Conservation (phyloP, 352 stramenopile genomes). For the Phytopythium ostracodes region DNA sequence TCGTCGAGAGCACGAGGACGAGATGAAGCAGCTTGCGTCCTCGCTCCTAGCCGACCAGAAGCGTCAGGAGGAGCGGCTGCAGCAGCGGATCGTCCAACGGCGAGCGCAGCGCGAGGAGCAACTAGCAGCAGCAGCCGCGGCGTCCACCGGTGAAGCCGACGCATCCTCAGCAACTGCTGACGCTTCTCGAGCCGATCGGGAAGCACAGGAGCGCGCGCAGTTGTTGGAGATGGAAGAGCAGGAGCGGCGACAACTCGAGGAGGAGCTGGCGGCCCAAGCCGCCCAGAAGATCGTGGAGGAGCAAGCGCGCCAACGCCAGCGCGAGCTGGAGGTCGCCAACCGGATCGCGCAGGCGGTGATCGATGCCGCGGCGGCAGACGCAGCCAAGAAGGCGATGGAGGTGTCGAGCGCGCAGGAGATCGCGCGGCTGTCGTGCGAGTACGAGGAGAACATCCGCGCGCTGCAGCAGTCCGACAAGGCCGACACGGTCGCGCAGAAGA, state of each 20-base stretch:
- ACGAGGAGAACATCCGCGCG: constrained; percentile 55
- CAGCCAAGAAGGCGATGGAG: constrained; percentile 38
- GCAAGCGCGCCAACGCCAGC: constrained; percentile 38
- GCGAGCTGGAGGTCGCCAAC: constrained; percentile 38
- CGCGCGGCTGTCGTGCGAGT: constrained; percentile 58
- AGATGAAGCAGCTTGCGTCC: constrained; percentile 33
- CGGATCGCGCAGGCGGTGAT: constrained; percentile 34
- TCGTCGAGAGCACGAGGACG: constrained; percentile 53
- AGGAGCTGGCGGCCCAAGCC: constrained; percentile 23
- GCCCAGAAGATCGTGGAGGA: constrained; percentile 48
- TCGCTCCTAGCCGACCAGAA: constrained; percentile 53
- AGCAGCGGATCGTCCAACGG: constrained; percentile 53
- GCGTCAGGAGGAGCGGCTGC: constrained; percentile 60
- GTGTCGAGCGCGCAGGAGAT: constrained; percentile 39
- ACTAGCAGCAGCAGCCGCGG: constrained; percentile 5
- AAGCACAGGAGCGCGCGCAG: constrained; percentile 17
- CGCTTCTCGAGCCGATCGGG: background rate
- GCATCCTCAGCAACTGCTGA: background rate
- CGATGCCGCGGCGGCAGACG: constrained; percentile 29
- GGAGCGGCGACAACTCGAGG: constrained; percentile 14
- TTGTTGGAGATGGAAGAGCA: constrained; percentile 26
- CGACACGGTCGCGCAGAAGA: constrained; percentile 58
- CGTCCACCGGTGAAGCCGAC: constrained; percentile 11
- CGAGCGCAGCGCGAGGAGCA: constrained; percentile 25
- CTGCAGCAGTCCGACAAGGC: constrained; percentile 50